phyloP scores from a whole-genome alignment of 2,329 filamentous ascomycete genomes.

The Diplocarpon mali region DNA sequence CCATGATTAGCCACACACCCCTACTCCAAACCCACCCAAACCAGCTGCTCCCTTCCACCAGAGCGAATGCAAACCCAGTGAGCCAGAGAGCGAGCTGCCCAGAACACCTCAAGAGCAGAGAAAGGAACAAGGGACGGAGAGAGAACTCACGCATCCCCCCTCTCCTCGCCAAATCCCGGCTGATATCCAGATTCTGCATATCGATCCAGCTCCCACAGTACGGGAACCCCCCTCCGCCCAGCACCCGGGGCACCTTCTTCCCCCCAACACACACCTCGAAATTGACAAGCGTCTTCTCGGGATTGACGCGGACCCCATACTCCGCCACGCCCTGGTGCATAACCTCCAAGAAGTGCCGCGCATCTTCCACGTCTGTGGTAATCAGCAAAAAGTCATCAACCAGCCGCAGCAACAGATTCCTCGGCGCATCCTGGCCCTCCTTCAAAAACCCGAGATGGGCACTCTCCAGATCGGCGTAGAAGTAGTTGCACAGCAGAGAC shows the following conservation, averaged over 20 bases:
- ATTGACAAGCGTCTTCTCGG: constrained; percentile 72
- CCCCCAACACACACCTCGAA: constrained; percentile 56
- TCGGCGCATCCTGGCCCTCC: constrained; percentile 21
- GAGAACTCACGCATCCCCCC: constrained; percentile 37
- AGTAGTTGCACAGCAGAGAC: constrained; percentile 83
- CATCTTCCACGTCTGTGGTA: constrained; percentile 57
- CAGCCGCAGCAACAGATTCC: constrained; percentile 65
- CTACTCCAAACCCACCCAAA: too few species aligned
- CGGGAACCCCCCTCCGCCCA: constrained; percentile 50
- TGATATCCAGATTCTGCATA: constrained; percentile 61
- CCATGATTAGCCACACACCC: constrained; percentile 8
- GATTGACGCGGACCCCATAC: constrained; percentile 72
- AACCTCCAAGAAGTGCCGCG: constrained; percentile 57
- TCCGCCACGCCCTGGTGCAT: constrained; percentile 72
- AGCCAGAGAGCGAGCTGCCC: too few species aligned
- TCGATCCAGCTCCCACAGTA: constrained; percentile 81
- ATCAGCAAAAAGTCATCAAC: constrained; percentile 92
- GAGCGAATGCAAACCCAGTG: too few species aligned
- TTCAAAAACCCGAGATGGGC: constrained; percentile 57
- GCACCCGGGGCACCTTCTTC: constrained; percentile 38
- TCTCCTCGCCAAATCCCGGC: constrained; percentile 50
- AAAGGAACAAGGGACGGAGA: background rate
- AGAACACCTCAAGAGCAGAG: too few species aligned
- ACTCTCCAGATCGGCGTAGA: constrained; percentile 79
- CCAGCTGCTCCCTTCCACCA: too few species aligned